These are phyloP conservation scores for Boletus sensibilis DNA, from an alignment of 768 basidiomycete genomes.

Conservation along the genomic window DNA sequence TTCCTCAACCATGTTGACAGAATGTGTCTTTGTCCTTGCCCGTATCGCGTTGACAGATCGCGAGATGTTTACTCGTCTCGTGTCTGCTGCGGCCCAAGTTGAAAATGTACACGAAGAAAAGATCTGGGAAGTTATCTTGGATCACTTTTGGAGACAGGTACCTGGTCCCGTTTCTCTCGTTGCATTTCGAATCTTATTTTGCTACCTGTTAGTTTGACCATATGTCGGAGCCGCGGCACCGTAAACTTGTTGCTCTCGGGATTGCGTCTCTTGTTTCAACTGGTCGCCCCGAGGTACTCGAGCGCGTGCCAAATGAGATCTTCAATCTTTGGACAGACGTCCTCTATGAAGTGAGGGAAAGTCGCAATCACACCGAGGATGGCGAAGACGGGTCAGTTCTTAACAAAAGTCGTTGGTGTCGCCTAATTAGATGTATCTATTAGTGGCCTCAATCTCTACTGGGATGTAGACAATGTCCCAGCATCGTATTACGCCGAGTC, in stretches of 20 bases:
- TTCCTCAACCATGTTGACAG: slow-evolving; percentile 47
- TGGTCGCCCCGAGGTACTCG: slow-evolving; percentile 68
- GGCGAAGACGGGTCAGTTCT: slow-evolving; percentile 38
- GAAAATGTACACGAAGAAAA: slow-evolving; percentile 48
- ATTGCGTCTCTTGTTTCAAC: slow-evolving; percentile 76
- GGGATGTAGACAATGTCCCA: slow-evolving; percentile 67
- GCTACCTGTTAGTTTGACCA: slow-evolving; percentile 69
- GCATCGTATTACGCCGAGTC: slow-evolving; percentile 58
- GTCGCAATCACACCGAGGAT: slow-evolving; percentile 38
- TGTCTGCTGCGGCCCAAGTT: slow-evolving; percentile 56
- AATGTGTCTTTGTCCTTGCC: slow-evolving; percentile 72
- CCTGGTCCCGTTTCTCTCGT: slow-evolving; percentile 19
- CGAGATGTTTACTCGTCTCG: slow-evolving; percentile 67
- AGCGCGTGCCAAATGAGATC: slow-evolving; percentile 68
- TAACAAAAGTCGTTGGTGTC: background rate
- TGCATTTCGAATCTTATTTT: background rate
- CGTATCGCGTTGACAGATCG: slow-evolving; percentile 69
- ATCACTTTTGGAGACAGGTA: slow-evolving; percentile 84
- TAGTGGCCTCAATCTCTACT: slow-evolving; percentile 54
- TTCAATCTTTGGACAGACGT: slow-evolving; percentile 90
- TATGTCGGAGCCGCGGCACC: slow-evolving; percentile 81
- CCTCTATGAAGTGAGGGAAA: slow-evolving; percentile 82
- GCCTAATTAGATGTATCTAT: background rate
- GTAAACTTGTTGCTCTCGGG: slow-evolving; percentile 84
- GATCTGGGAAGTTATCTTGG: slow-evolving; percentile 64